phyloP scores from a whole-genome alignment of 805 yeast species.

The Suhomyces xylopsoci region DNA sequence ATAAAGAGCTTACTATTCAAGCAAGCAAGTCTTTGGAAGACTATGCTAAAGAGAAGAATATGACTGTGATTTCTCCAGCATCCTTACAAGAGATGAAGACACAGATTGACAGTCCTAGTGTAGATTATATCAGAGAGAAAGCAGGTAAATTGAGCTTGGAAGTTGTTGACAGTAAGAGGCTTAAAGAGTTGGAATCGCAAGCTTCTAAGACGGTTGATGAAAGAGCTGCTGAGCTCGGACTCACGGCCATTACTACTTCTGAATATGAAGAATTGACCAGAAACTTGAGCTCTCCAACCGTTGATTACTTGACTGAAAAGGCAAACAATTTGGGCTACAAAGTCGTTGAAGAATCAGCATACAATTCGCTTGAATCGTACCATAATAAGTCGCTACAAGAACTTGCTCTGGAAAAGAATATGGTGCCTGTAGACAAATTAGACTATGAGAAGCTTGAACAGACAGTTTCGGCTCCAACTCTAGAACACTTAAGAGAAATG shows the following conservation, averaged over 20 bases:
- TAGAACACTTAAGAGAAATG: constrained; percentile 7
- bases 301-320: constrained; percentile 5
- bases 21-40: constrained; percentile 11
- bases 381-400: not conserved
- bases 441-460: constrained; percentile 3
- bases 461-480: constrained; percentile 9
- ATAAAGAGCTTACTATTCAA: not conserved
- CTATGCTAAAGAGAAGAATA: constrained; percentile 9
- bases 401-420: constrained; percentile 4
- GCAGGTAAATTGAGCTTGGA: constrained; percentile 8
- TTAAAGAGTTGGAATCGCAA: constrained; percentile 4
- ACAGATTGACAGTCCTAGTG: constrained; percentile 11
- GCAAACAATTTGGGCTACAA: constrained; percentile 1
- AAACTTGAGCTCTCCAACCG: constrained; percentile 1
- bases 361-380: not conserved
- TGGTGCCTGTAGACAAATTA: constrained; percentile 1
- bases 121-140: constrained; percentile 13
- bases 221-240: constrained; percentile 10
- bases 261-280: not conserved
- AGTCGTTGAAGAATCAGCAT: not conserved
- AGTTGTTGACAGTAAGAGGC: constrained; percentile 8
- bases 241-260: constrained; percentile 9
- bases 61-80: constrained; percentile 10
- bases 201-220: constrained; percentile 4
- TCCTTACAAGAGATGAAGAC: constrained; percentile 16